Percentiles rank a stretch among this genome's conserved stretches.
phyloP scores from a whole-genome alignment of 306 rosid species.

The Cucumis hystrix region DNA sequence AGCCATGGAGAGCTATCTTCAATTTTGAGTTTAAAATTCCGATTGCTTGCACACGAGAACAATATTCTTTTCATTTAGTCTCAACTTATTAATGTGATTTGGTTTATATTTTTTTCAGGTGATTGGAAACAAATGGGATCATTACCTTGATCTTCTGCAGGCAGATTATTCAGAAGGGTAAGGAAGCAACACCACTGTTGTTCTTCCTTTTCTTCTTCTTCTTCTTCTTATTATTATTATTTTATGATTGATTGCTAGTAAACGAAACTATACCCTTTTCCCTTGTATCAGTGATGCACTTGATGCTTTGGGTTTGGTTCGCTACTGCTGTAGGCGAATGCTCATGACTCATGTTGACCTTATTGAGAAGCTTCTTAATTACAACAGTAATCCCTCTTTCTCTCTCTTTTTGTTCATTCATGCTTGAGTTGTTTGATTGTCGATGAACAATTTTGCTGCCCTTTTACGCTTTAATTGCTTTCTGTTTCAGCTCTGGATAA shows the following conservation, averaged over 20 bases:
- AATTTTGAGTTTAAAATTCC: neutral
- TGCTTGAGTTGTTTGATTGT: neutral
- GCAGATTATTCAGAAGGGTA: constrained; percentile 92
- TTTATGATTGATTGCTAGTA: too few species aligned
- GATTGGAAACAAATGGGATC: constrained; percentile 93
- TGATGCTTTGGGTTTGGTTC: constrained; percentile 84
- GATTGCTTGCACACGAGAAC: neutral
- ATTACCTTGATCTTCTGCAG: constrained; percentile 82
- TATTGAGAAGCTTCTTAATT: constrained; percentile 91
- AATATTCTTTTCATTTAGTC: neutral
- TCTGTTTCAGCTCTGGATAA: constrained; percentile 60
- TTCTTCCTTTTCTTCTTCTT: too few species aligned
- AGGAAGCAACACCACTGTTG: neutral
- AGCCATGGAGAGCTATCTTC: neutral
- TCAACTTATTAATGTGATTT: neutral
- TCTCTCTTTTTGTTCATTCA: neutral
- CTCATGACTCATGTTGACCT: constrained; percentile 98
- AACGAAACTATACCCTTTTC: neutral
- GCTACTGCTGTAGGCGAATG: constrained; percentile 91
- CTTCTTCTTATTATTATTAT: too few species aligned
- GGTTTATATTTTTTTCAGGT: constrained; percentile 35
- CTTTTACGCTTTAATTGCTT: neutral
- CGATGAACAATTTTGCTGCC: neutral
- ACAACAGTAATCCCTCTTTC: constrained; percentile 42
- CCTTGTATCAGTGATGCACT: constrained; percentile 55